Conservation (phyloP, 441 rosid species). For the Isatis lusitanica region DNA sequence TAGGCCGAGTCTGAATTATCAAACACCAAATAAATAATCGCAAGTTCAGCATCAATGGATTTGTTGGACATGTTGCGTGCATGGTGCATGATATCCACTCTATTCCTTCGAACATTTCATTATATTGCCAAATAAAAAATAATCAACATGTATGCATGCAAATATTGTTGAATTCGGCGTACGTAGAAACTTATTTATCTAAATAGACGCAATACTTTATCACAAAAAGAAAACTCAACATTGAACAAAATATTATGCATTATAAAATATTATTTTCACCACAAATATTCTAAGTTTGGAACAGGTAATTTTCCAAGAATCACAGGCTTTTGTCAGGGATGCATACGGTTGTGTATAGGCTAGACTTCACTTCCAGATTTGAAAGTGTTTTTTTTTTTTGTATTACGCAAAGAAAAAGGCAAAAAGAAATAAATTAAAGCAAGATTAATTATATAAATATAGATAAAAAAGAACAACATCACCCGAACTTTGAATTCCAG, state of each 20-base stretch:
- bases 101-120: neutral
- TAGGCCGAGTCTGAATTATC: neutral
- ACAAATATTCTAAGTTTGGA: neutral
- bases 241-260: neutral
- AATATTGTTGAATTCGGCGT: neutral
- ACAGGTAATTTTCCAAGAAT: neutral
- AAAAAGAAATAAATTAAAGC: neutral
- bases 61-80: neutral
- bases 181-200: neutral
- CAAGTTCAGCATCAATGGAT: neutral
- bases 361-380: neutral
- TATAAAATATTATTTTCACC: neutral
- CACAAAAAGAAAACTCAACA: no score
- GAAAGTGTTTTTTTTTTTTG: neutral
- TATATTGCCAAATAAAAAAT: neutral
- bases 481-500: conserved; percentile 32
- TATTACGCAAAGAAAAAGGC: neutral
- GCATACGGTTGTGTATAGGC: neutral
- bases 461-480: neutral
- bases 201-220: neutral
- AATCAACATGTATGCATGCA: neutral
- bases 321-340: neutral
- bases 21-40: neutral
- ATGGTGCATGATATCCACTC: neutral
- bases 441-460: neutral